Evolutionary conservation across 23 red algal genomes (phyloP), one percentile per base, ranked within the genome.

Genomic region (Gracilaria domingensis): DNA sequence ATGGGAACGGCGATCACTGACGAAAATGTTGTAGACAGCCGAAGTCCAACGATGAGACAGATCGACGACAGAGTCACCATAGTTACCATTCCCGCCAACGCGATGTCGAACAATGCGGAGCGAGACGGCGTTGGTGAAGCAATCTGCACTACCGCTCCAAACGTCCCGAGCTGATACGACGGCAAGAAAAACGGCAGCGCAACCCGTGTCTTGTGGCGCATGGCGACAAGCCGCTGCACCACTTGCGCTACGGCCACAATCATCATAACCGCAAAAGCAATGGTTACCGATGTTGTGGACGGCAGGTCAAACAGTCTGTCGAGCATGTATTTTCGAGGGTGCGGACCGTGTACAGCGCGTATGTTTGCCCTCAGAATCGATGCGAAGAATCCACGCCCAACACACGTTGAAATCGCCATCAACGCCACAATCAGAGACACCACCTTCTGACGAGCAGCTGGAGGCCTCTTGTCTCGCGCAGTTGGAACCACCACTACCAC

Each of bases 91-190:
- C 96, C 88, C 11, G 92, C 79, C 23, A 85, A 44, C 18, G 92
- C 96, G 65, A 98, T 95, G 50, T 95, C 92, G 44, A 94, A 95
- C n/a, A 98, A 39, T 20, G 90, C 87, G 0, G 81, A 39, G 55
- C 96, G 86, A 18, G 79, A 62, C 8, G 96, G 89, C 18, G 93
- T 82, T n/a, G 96, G 88, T 24, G 81, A 85, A 29, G 82, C 92
- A 37, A 98, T 55, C 36, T 92, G 81, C 36, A 85, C 76, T 21
- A 98, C 67, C 11, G 89, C 66, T 28, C 95, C 95, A 75, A 98
- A 93, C 8, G 90, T 80, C 26, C 95, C 95, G 30, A 96, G 75
- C 51, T 93, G 82, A 62, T 83, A 92, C 14, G 86, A 91, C 33
- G 95, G 95, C n/a, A 93, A 73, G 51, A 97, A 66, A 36, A 87